Base-by-base conservation (phyloP, 2,329 filamentous ascomycete genomes). In the Dactylellina cionopaga region DNA sequence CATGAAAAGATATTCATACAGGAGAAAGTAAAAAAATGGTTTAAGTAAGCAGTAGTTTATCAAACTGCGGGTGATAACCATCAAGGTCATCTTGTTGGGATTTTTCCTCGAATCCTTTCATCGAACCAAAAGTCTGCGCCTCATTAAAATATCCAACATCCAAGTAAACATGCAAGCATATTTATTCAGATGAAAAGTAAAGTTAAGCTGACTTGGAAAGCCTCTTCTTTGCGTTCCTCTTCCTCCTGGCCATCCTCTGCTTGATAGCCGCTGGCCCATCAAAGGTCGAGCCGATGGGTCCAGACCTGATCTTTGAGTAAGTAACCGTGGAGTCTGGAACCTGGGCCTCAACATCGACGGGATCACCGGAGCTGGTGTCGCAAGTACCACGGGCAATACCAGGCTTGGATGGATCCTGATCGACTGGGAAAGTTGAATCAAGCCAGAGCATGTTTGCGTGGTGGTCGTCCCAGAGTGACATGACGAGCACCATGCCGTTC, bases 401-500 rank as follows among this genome's bases (percentile, higher is more conserved):
- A 19, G 82, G 82, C 1, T 71, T 76, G 52, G 81, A 83, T 24
- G 81, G 76, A 72, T 81, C 78, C 37, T 76, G 79, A 60, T 79
- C 77, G 66, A 82, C 81, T 43, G 89, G 78, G 78, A 63, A 78
- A 78, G 33, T 74, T n/a, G 83, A 84, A 80, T 88, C 86, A 70
- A 88, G 83, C 86, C 86, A 88, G 62, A 86, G 82, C 85, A 88
- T 88, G 80, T 85, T 82, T 77, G 84, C 80, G 37, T 83, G 79
- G 79, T 87, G 84, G 79, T 87, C 85, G 75, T 86, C 84, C 83
- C 82, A 84, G 2, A 75, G 24, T 15, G 55, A 65, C 74, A 75
- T 75, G 43, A 75, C 72, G 47, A 75, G 66, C 13, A 73, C 68
- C 74, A 75, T 75, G 13, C 72, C 72, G 39, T 55, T 60, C 44